phyloP scores from a whole-genome alignment of 208 protist species.

The Trypanosoma vivax region DNA sequence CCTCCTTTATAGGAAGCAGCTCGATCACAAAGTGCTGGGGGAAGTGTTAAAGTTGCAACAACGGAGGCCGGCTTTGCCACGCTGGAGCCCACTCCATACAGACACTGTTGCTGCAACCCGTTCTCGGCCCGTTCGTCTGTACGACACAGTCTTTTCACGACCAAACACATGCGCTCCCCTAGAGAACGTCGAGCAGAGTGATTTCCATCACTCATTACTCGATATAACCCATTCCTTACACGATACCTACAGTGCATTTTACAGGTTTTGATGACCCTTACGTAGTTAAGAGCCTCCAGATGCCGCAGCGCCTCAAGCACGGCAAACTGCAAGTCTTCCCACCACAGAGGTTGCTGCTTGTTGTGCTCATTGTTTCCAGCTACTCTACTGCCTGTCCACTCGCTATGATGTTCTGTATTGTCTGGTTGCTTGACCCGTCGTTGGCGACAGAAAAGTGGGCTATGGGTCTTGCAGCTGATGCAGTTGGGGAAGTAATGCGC shows the following conservation, averaged over 20 bases:
- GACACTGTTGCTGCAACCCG: too few relatives aligned
- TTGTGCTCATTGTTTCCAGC: neutral
- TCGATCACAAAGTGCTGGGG: too few relatives aligned
- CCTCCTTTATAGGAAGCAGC: too few relatives aligned
- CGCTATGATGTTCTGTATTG: too few relatives aligned
- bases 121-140: too few relatives aligned
- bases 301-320: slow-evolving; percentile 68
- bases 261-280: slow-evolving; percentile 42
- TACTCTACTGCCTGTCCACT: neutral
- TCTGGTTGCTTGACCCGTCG: too few relatives aligned
- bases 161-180: slow-evolving; percentile 18
- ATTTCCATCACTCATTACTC: slow-evolving; percentile 25
- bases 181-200: slow-evolving; percentile 33
- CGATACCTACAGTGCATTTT: slow-evolving; percentile 34
- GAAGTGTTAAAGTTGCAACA: too few relatives aligned
- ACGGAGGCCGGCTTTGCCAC: too few relatives aligned
- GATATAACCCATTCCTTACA: slow-evolving; percentile 28
- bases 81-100: too few relatives aligned
- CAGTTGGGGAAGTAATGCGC: too few relatives aligned
- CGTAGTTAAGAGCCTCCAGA: slow-evolving; percentile 42
- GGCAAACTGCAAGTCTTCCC: slow-evolving; percentile 25
- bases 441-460: too few relatives aligned
- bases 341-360: slow-evolving; percentile 17
- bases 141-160: slow-evolving; percentile 23
- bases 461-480: too few relatives aligned